Evolutionary conservation across 805 yeast species (phyloP).

Genomic region (Dipodascus albidus): DNA sequence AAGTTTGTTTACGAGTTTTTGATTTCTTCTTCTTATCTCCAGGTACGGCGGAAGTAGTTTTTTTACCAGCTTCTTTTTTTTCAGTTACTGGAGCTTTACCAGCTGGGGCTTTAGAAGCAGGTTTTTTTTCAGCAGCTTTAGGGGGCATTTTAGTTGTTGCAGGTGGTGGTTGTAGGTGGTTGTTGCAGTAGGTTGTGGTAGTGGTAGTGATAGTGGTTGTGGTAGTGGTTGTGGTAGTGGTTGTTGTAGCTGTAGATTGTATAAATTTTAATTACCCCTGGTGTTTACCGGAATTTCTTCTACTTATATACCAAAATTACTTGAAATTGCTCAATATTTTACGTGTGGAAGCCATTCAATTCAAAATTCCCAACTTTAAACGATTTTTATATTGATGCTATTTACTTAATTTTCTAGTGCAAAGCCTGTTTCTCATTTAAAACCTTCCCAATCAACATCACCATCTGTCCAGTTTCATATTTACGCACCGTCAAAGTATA

Average conservation of each 20-base stretch:
- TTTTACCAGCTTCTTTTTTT: slow-evolving; percentile 83
- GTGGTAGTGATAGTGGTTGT: not conserved
- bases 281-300: too few relatives aligned
- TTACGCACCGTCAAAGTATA: not conserved
- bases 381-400: not conserved
- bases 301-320: not conserved
- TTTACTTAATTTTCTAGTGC: not conserved
- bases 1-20: slow-evolving; percentile 95
- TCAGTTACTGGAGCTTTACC: slow-evolving; percentile 90
- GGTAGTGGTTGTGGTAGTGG: not conserved
- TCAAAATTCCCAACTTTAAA: not conserved
- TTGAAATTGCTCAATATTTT: not conserved
- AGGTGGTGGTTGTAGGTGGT: not conserved
- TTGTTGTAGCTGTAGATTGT: too few relatives aligned
- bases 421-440: not conserved
- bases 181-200: too few relatives aligned
- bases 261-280: too few relatives aligned
- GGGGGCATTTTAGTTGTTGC: slow-evolving; percentile 27
- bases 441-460: not conserved
- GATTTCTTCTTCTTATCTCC: slow-evolving; percentile 82
- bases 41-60: slow-evolving; percentile 50
- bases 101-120: slow-evolving; percentile 52
- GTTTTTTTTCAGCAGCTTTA: slow-evolving; percentile 49
- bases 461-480: not conserved
- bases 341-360: not conserved